Evolutionary conservation across 2,329 filamentous ascomycete genomes (phyloP), one percentile per base, ranked within the genome.

Genomic region (Fusarium miscanthi): DNA sequence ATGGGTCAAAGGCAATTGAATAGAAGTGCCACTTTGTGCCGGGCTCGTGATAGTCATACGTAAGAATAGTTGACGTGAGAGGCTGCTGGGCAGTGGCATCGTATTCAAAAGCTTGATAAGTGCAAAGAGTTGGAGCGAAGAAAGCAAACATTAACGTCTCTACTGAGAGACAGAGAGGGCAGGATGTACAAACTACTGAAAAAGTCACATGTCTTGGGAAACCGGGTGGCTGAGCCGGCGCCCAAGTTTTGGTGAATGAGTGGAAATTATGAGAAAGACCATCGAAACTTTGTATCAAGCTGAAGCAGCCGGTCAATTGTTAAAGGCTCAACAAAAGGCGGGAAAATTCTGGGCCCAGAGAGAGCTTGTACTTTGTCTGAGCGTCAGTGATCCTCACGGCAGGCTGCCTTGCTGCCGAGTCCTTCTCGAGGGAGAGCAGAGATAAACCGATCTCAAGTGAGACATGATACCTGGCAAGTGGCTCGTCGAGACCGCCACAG

Each of bases 401-500:
- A 68, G 63, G 41, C 45, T 63, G 54, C 67, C 60, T 61, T 54
- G 37, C 38, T 49, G 72, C 63, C 73, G 70, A 74, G 74, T 74
- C 57, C 57, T 57, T 74, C 31, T 58, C 54, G 74, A 75, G 72
- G 72, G 72, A 70, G 64, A 69, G 14, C 56, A 63, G 52, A 72
- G 69, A 68, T 65, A 76, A 70, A 65, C 63, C 56, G 68, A 59
- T 49, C 33, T 38, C 54, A 59, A 48, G 68, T 77, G 74, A 77
- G 75, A 77, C 75, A 77, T 69, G 70, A 73, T 59, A 70, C 70
- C 66, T 68, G 40, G 59, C 75, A 62, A 75, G 64, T 77, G 70
- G 74, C 60, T 68, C 67, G 62, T 74, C 66, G 68, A 77, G 72
- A 76, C 75, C 70, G 75, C 73, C 75, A 76, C 75, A 77, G 63